A percentile compares a stretch with the other conserved stretches of the same genome.
phyloP scores from a whole-genome alignment of 2,329 filamentous ascomycete genomes.

The Hymenotorrendiella dingleyae region DNA sequence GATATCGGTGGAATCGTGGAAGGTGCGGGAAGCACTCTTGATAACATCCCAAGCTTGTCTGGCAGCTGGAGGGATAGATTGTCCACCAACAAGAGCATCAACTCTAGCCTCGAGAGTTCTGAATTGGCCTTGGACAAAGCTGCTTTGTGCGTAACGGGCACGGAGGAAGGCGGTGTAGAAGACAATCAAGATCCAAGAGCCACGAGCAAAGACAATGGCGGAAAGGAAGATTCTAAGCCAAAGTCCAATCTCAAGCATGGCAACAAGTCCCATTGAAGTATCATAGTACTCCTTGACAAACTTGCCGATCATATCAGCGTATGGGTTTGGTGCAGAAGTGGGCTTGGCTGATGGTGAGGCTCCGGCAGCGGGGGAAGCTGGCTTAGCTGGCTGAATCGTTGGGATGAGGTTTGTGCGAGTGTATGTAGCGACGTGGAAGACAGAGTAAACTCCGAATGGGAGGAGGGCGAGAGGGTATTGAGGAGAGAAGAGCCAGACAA shows the following conservation, averaged over 20 bases:
- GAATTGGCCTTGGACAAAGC: constrained; percentile 83
- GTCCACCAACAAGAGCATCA: constrained; percentile 77
- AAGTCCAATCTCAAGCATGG: constrained; percentile 78
- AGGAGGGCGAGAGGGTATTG: constrained; percentile 87
- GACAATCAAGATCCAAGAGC: constrained; percentile 80
- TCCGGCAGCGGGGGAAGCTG: constrained; percentile 46
- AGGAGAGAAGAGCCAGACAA: constrained; percentile 89
- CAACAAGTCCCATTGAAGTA: constrained; percentile 87
- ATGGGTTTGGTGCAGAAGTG: constrained; percentile 43
- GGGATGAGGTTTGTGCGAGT: constrained; percentile 90
- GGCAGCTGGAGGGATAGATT: constrained; percentile 76
- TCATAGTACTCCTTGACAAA: constrained; percentile 99
- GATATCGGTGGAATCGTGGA: constrained; percentile 73
- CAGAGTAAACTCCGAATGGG: constrained; percentile 91
- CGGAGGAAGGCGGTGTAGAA: constrained; percentile 92
- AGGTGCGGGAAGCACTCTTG: constrained; percentile 69
- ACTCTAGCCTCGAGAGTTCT: constrained; percentile 65
- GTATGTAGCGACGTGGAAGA: constrained; percentile 98
- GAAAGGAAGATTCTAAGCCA: constrained; percentile 78
- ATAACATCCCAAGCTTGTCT: constrained; percentile 74
- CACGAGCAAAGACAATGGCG: constrained; percentile 80
- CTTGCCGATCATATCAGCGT: constrained; percentile 77
- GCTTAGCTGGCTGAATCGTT: constrained; percentile 65
- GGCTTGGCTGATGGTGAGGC: constrained; percentile 52
- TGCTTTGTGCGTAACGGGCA: constrained; percentile 82